These are phyloP conservation scores for Diaporthe helianthi DNA, from an alignment of 2,329 filamentous ascomycete genomes.

Conservation along the genomic window DNA sequence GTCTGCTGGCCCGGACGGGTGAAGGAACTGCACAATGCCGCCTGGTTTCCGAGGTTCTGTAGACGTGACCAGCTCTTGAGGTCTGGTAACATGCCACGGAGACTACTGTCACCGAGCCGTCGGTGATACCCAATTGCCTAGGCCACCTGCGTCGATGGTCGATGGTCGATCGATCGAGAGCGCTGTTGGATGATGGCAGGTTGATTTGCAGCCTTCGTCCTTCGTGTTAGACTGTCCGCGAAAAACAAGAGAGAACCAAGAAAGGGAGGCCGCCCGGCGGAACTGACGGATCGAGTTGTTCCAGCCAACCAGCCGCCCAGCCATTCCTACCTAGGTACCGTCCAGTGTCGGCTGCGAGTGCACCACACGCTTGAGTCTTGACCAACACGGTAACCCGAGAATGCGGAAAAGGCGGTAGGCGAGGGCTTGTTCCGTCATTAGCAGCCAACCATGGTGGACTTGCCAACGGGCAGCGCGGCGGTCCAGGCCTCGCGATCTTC, in stretches of 20 bases:
- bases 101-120: neutral
- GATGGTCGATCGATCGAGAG: slow-evolving; percentile 11
- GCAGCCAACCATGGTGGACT: neutral
- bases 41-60: neutral
- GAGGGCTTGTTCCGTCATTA: neutral
- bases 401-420: slow-evolving; percentile 12
- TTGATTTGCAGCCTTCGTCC: slow-evolving; percentile 3
- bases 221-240: neutral
- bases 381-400: slow-evolving; percentile 5
- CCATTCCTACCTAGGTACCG: neutral
- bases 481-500: slow-evolving; percentile 22
- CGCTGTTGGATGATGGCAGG: neutral
- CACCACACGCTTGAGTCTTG: neutral
- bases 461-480: slow-evolving; percentile 12
- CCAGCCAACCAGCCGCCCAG: neutral
- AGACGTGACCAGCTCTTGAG: neutral
- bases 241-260: neutral
- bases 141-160: neutral
- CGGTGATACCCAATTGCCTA: neutral
- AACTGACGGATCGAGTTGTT: neutral
- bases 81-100: neutral
- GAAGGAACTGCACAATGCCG: neutral
- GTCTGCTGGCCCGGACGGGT: neutral
- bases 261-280: slow-evolving; percentile 1
- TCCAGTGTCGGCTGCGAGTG: no score